Conservation (phyloP, 2,329 filamentous ascomycete genomes). For the Paracamarosporium sp. region DNA sequence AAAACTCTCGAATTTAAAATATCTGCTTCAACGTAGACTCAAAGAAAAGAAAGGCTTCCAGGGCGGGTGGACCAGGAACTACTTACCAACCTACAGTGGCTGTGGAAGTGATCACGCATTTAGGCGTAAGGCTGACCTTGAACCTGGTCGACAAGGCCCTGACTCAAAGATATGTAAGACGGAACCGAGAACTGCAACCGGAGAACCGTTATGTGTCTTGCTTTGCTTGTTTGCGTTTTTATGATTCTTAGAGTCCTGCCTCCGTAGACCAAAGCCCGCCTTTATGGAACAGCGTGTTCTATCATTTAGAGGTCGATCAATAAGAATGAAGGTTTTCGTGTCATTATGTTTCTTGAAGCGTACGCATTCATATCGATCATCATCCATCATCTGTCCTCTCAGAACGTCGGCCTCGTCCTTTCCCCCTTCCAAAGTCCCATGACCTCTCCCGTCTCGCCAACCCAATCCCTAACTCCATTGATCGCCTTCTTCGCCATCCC, state of each 20-base stretch:
- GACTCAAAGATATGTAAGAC: background rate
- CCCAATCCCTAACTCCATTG: constrained; percentile 68
- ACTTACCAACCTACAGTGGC: too few species aligned
- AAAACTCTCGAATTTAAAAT: too few species aligned
- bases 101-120: too few species aligned
- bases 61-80: too few species aligned
- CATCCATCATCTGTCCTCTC: background rate
- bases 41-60: too few species aligned
- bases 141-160: too few species aligned
- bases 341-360: background rate
- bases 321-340: too few species aligned
- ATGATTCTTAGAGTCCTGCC: background rate
- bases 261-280: background rate
- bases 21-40: too few species aligned
- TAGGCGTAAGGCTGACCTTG: too few species aligned
- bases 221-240: background rate
- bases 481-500: constrained; percentile 66
- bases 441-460: constrained; percentile 65
- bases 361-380: background rate
- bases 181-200: background rate
- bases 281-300: too few species aligned
- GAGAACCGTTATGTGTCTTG: background rate
- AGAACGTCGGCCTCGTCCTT: constrained; percentile 55
- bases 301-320: too few species aligned
- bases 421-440: constrained; percentile 69